phyloP scores from a whole-genome alignment of 1,139 yeast genomes.

The Protomyces pachydermus region DNA sequence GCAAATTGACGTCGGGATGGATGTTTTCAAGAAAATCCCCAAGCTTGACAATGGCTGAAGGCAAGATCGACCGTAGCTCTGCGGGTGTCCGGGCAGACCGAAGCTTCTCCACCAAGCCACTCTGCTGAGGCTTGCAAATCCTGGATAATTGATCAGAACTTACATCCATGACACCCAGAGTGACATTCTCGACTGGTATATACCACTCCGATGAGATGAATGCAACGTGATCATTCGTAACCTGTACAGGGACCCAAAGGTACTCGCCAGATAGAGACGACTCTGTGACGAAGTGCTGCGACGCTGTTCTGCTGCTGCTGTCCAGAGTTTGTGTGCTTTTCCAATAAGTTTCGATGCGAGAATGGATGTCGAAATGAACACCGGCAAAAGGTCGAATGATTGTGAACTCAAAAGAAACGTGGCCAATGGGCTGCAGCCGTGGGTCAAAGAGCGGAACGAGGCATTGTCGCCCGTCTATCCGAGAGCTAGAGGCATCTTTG shows the following conservation, averaged over 20 bases:
- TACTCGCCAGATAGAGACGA: conserved; percentile 84
- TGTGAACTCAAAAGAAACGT: conserved; percentile 68
- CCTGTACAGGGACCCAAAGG: conserved; percentile 61
- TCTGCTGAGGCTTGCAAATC: background rate
- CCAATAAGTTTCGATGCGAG: conserved; percentile 84
- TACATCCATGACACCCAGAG: conserved; percentile 1
- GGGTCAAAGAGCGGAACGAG: conserved; percentile 77
- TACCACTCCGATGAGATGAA: conserved; percentile 57
- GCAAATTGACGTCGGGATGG: conserved; percentile 59
- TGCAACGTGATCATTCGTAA: conserved; percentile 79
- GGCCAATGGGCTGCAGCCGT: conserved; percentile 77
- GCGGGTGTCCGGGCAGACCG: background rate
- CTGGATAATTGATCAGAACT: background rate
- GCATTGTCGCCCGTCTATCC: conserved; percentile 1
- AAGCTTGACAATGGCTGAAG: conserved; percentile 37
- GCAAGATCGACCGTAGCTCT: background rate
- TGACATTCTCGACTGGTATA: background rate
- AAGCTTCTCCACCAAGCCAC: background rate
- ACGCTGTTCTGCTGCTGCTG: conserved; percentile 1
- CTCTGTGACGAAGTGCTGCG: conserved; percentile 61
- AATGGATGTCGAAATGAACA: conserved; percentile 69
- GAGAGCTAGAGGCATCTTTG: conserved; percentile 37
- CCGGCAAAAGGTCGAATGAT: conserved; percentile 89
- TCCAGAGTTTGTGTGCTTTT: conserved; percentile 60
- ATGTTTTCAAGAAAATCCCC: conserved; percentile 49